phyloP scores from a whole-genome alignment of 176 grass and related monocot species.

The Triticum monococcum region DNA sequence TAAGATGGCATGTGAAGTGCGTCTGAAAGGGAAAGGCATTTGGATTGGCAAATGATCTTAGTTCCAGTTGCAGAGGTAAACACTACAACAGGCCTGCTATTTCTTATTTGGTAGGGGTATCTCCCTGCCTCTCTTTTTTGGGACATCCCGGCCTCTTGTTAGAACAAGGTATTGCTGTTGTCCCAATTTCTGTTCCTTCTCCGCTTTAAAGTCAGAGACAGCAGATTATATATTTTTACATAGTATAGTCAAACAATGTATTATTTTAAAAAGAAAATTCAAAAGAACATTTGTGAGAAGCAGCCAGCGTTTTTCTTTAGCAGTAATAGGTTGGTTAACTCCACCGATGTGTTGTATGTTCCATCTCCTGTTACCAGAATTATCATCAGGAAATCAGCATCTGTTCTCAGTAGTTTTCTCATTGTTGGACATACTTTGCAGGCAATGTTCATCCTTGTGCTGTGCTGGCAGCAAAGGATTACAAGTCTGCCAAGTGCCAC shows the following conservation, averaged over 20 bases:
- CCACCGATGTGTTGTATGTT: too few relatives aligned
- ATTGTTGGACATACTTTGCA: neutral
- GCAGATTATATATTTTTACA: neutral
- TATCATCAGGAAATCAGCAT: too few relatives aligned
- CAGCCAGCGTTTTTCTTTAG: neutral
- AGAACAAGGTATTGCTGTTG: neutral
- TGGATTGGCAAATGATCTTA: neutral
- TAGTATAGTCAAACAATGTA: neutral
- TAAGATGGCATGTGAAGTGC: constrained; percentile 9
- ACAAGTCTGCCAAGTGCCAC: neutral
- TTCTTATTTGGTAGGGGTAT: neutral
- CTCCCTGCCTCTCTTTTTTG: neutral
- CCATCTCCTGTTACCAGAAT: too few relatives aligned
- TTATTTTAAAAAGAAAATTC: neutral
- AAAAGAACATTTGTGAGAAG: neutral
- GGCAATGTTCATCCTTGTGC: neutral
- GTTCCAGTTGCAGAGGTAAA: neutral
- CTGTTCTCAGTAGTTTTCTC: neutral
- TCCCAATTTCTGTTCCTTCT: neutral
- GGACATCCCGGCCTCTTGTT: neutral
- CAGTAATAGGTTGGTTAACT: too few relatives aligned
- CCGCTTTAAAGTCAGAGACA: neutral
- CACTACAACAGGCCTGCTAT: neutral
- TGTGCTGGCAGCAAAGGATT: neutral
- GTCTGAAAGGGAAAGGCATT: neutral